These are phyloP conservation scores for Iberis amara DNA, from an alignment of 441 rosid species.

Conservation along the genomic window DNA sequence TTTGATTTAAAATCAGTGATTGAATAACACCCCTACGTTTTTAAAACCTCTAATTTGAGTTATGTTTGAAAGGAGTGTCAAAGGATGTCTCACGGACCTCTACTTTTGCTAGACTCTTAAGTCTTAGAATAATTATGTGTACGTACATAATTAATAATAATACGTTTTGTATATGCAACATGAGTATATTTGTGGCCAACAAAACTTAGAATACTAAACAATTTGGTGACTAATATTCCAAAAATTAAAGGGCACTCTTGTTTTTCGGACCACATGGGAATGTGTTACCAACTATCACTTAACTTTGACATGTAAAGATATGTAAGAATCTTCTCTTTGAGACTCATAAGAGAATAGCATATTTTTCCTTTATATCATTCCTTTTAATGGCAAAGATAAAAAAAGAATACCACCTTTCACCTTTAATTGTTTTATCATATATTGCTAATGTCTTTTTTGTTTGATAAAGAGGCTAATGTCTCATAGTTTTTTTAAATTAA, in stretches of 20 bases:
- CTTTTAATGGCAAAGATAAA: conserved; percentile 27
- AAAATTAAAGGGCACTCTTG: conserved; percentile 22
- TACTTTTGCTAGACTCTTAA: no score
- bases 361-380: conserved; percentile 32
- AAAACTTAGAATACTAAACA: conserved; percentile 1
- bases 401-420: conserved; percentile 28
- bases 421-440: conserved; percentile 11
- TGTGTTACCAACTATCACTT: conserved; percentile 33
- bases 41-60: no score
- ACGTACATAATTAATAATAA: neutral
- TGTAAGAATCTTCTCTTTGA: conserved; percentile 33
- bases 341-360: conserved; percentile 33
- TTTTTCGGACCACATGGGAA: conserved; percentile 37
- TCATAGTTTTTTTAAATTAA: neutral
- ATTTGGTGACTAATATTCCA: conserved; percentile 22
- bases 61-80: no score
- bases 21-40: no score
- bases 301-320: conserved; percentile 28
- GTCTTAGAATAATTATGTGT: neutral
- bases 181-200: neutral
- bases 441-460: conserved; percentile 9
- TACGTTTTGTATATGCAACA: conserved; percentile 17
- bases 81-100: no score
- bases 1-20: no score
- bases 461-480: no score